Base-by-base conservation (phyloP, 805 yeast species). In the Kazachstania africana region DNA sequence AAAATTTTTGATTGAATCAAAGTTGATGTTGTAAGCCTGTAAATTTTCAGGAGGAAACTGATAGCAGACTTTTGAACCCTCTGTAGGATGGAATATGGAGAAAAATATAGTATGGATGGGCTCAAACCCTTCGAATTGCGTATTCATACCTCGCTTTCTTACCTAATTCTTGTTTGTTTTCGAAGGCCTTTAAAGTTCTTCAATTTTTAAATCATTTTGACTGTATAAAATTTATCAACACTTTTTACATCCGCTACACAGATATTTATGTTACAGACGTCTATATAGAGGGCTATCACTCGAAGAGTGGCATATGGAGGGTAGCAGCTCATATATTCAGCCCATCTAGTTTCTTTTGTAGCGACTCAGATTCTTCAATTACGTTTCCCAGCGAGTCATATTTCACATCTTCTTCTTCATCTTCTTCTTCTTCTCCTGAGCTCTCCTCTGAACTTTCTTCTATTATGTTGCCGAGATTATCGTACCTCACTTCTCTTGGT, bases 71-170 rank as follows among this genome's bases (percentile, higher is more conserved):
- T 85, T 84, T 0, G 97, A 78, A 1, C 98, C 98, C 47, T 85
- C 94, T 0, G 91, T 81, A 0, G 96, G 96, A 47, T 91, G 96
- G 57, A 91, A 91, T 0, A 82, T 83, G 0, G 95, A 75, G 54
- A 83, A 91, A 53, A 91, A 87, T 27, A 85, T 64, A 2, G 95
- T 91, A 35, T 72, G 66, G 12, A 91, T 84, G n/a, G 94, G 94
- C 5, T 78, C 79, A 49, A 87, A 85, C 14, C 94, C 95, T 53
- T 48, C 50, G 27, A 53, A 53, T n/a, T 39, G 42, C 18, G 38
- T 39, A n/a, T 38, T 36, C 55, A 50, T 52, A n/a, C n/a, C n/a
- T n/a, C n/a, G n/a, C n/a, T n/a, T n/a, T n/a, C n/a, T n/a, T n/a
- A n/a, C n/a, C n/a, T n/a, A n/a, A n/a, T n/a, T n/a, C n/a, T 13